phyloP scores from a whole-genome alignment of 2,329 filamentous ascomycete species.

The Colletotrichum sp. region DNA sequence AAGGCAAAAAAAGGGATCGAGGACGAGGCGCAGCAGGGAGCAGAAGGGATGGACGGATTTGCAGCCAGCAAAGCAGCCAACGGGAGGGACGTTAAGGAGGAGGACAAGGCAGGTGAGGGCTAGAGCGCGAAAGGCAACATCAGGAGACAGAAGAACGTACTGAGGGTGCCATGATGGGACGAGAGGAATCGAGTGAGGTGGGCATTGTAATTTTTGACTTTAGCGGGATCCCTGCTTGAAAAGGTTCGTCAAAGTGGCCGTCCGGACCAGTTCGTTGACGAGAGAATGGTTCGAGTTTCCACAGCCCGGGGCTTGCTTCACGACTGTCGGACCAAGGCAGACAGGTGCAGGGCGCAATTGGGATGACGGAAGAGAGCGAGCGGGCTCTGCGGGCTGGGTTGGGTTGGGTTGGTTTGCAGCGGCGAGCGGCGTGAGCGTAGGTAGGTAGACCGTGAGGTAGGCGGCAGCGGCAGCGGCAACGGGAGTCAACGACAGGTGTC shows the following conservation, averaged over 20 bases:
- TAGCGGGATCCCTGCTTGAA: constrained; percentile 9
- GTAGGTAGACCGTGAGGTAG: neutral
- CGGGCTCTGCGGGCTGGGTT: neutral
- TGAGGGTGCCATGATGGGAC: constrained; percentile 68
- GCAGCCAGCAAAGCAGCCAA: neutral
- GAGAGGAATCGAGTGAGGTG: constrained; percentile 63
- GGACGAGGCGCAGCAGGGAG: neutral
- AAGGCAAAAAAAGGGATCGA: neutral
- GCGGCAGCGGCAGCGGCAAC: neutral
- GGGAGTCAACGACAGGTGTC: neutral
- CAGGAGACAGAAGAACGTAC: constrained; percentile 47
- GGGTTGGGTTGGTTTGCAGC: neutral
- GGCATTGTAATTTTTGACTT: constrained; percentile 47
- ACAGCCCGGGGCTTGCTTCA: constrained; percentile 19
- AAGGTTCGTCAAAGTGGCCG: constrained; percentile 11
- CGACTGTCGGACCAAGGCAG: constrained; percentile 15
- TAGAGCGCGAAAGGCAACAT: neutral
- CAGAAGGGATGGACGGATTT: neutral
- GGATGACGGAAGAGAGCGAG: neutral
- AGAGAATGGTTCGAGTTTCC: constrained; percentile 19
- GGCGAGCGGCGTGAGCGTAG: neutral
- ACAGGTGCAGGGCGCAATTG: constrained; percentile 1
- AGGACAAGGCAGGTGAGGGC: neutral
- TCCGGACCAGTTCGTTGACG: constrained; percentile 2
- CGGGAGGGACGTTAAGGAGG: neutral